These are phyloP conservation scores for Microglena sp. DNA, from an alignment of 139 green algal species.

Conservation along the genomic window DNA sequence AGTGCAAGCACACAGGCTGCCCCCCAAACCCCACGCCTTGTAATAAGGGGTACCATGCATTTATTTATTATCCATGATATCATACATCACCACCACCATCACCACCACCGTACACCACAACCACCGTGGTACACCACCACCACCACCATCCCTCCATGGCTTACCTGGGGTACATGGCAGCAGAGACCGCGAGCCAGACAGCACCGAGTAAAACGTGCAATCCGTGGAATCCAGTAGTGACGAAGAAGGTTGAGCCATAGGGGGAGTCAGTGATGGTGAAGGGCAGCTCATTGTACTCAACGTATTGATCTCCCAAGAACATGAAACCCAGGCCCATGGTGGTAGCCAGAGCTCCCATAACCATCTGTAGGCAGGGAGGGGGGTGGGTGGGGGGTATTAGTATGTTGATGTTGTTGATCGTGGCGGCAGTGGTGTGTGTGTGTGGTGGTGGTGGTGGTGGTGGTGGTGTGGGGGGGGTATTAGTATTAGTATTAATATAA, in stretches of 20 bases:
- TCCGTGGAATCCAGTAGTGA: constrained; percentile 42
- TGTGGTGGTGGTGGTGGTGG: no score
- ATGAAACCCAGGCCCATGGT: constrained; percentile 30
- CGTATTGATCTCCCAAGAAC: constrained; percentile 40
- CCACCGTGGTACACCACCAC: no score
- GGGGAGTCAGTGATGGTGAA: constrained; percentile 36
- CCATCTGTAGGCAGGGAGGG: constrained; percentile 11
- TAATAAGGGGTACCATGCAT: no score
- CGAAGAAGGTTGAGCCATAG: constrained; percentile 40
- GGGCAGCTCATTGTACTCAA: constrained; percentile 33
- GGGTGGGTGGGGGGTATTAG: no score
- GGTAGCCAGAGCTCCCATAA: constrained; percentile 24
- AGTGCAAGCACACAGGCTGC: no score
- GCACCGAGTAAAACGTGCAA: constrained; percentile 40
- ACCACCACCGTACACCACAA: no score
- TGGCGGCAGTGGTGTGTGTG: neutral
- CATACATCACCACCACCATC: no score
- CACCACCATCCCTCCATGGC: neutral
- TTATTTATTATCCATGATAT: no score
- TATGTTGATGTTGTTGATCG: neutral
- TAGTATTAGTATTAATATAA: no score
- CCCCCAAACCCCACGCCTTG: no score
- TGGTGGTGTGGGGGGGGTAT: no score
- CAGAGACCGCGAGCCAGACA: constrained; percentile 19
- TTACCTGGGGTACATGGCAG: constrained; percentile 22